Base-by-base conservation (phyloP, 2,329 filamentous ascomycete genomes). In the Emmonsia crescens region DNA sequence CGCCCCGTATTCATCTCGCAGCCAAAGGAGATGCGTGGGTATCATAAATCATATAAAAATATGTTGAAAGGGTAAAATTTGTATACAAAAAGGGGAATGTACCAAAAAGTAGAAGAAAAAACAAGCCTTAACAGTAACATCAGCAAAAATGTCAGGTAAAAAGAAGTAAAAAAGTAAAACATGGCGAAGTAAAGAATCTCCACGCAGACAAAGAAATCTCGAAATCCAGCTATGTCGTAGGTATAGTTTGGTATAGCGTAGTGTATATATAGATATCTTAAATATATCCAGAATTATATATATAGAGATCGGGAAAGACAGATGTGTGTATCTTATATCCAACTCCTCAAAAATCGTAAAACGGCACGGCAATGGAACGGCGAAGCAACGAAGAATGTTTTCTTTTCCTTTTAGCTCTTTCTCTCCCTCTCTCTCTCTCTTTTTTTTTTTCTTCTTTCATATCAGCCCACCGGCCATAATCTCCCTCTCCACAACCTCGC, bases 401-500 rank as follows among this genome's bases (percentile, higher is more conserved):
- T 44, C 42, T 1, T 8, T n/a, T n/a, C n/a, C n/a, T n/a, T n/a
- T n/a, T n/a, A n/a, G n/a, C n/a, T 44, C n/a, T 9, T 48, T 48
- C 9, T 24, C 44, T 9, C 21, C 5, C n/a, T n/a, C n/a, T n/a
- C n/a, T n/a, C n/a, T 46, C 19, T 8, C 2, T 6, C 2, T 24
- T 21, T 24, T 10, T 6, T 24, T 48, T 9, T 3, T 9, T 44
- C 6, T 3, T 3, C 21, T 49, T 21, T 70, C 61, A 72, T 57
- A 72, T 72, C 31, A 66, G 63, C 8, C 66, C 66, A 40, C 65
- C 64, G 38, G 63, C 66, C 63, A 72, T 64, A 59, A 69, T 64
- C 61, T 71, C 71, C 19, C 69, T 67, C 59, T 71, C 68, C 49
- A 74, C 64, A 19, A 75, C 61, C 67, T 74, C 72, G 38, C 68